phyloP scores from a whole-genome alignment of 169 alveolate species.

The Eimeria brunetti region DNA sequence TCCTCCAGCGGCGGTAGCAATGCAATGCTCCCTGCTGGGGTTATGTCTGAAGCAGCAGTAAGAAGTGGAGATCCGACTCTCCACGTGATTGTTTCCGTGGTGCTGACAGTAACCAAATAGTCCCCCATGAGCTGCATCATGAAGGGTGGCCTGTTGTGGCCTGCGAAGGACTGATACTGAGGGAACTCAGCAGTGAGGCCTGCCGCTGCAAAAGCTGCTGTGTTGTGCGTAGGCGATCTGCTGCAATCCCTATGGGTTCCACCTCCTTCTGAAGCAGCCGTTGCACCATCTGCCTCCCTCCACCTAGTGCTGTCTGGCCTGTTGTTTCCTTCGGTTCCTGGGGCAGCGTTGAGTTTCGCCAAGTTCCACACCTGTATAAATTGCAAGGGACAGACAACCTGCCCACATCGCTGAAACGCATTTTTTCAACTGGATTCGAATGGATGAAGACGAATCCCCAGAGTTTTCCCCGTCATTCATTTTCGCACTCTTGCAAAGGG shows the following conservation, averaged over 20 bases:
- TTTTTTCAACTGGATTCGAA: background rate
- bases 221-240: background rate
- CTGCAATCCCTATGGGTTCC: background rate
- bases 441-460: background rate
- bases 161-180: conserved; percentile 72
- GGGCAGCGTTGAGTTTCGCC: background rate
- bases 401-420: background rate
- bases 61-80: conserved; percentile 47
- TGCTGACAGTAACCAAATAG: conserved; percentile 69
- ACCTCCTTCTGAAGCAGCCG: background rate
- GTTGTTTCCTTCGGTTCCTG: background rate
- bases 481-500: no score
- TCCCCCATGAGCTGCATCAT: conserved; percentile 59
- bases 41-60: conserved; percentile 13
- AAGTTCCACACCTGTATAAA: conserved; percentile 38
- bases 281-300: background rate
- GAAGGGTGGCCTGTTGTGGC: conserved; percentile 76
- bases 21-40: background rate
- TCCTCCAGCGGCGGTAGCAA: background rate
- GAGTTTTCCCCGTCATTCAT: background rate
- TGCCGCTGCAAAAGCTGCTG: background rate
- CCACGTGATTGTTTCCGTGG: conserved; percentile 77
- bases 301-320: background rate
- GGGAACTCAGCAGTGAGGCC: conserved; percentile 41
- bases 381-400: background rate